Evolutionary conservation across 768 basidiomycete genomes (phyloP).

Genomic region (Tricholomella constricta): DNA sequence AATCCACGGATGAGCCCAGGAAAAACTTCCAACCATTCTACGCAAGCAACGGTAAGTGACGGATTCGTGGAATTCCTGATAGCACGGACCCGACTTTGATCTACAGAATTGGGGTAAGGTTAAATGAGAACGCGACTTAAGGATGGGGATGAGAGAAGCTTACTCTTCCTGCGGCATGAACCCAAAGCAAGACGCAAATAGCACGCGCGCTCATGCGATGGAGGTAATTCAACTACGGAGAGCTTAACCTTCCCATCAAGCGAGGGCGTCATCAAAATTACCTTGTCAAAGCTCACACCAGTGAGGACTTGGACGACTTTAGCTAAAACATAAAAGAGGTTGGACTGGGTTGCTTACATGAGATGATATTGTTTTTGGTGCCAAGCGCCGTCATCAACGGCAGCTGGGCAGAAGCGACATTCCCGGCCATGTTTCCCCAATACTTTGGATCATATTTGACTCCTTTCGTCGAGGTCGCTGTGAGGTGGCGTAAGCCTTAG

Average conservation of each 20-base stretch:
- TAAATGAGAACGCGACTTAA: not conserved
- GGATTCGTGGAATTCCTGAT: too few relatives aligned
- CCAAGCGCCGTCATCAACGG: constrained; percentile 60
- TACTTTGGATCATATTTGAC: constrained; percentile 37
- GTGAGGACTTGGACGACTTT: constrained; percentile 43
- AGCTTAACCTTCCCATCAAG: not conserved
- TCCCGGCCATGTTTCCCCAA: constrained; percentile 43
- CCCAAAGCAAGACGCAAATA: constrained; percentile 46
- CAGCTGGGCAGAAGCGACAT: constrained; percentile 49
- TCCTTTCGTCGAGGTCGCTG: constrained; percentile 36
- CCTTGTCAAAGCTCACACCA: constrained; percentile 50
- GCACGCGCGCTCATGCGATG: constrained; percentile 54
- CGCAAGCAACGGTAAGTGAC: not conserved
- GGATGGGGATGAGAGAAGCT: constrained; percentile 12
- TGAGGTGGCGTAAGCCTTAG: not conserved
- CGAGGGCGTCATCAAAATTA: constrained; percentile 11
- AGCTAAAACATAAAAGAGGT: not conserved
- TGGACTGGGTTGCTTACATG: constrained; percentile 24
- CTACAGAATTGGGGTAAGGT: constrained; percentile 2
- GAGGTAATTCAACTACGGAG: constrained; percentile 38
- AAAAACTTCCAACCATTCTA: constrained; percentile 16
- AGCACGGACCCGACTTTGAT: constrained; percentile 19
- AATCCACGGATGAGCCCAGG: constrained; percentile 27
- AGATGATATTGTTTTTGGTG: constrained; percentile 53
- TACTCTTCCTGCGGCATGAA: constrained; percentile 50